phyloP scores from a whole-genome alignment of 2,329 filamentous ascomycete genomes.

The Cryphonectria nitschkei region DNA sequence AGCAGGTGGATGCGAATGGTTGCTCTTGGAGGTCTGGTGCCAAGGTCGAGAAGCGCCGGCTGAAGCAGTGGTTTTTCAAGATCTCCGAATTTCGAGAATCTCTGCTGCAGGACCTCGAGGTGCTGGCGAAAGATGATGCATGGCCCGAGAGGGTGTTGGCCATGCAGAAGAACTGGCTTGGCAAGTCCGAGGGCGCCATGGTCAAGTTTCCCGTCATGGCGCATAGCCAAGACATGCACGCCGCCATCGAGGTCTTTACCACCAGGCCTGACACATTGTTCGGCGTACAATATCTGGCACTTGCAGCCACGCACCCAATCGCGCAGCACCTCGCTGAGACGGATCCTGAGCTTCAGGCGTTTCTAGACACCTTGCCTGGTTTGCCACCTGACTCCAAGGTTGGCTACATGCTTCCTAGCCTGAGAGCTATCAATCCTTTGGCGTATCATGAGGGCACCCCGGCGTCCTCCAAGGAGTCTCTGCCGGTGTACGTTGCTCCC shows the following conservation, averaged over 20 bases:
- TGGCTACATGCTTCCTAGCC: slow-evolving; percentile 68
- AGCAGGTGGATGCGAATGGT: slow-evolving; percentile 87
- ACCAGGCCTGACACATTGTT: slow-evolving; percentile 86
- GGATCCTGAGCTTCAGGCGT: slow-evolving; percentile 66
- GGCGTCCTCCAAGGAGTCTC: slow-evolving; percentile 54
- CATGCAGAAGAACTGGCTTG: slow-evolving; percentile 89
- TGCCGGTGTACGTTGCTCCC: slow-evolving; percentile 81
- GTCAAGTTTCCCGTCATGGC: slow-evolving; percentile 69
- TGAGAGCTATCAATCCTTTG: slow-evolving; percentile 69
- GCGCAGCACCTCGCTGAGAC: slow-evolving; percentile 63
- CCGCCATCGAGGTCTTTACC: slow-evolving; percentile 74
- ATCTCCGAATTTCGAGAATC: slow-evolving; percentile 79
- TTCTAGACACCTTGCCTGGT: slow-evolving; percentile 65
- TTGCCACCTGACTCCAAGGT: slow-evolving; percentile 61
- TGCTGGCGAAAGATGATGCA: slow-evolving; percentile 61
- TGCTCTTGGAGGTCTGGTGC: slow-evolving; percentile 87
- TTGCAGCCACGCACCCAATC: slow-evolving; percentile 74
- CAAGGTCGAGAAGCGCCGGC: slow-evolving; percentile 75
- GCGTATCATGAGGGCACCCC: slow-evolving; percentile 56
- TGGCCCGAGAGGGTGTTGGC: slow-evolving; percentile 85
- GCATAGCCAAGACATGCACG: slow-evolving; percentile 44
- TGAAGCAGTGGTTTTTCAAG: slow-evolving; percentile 89
- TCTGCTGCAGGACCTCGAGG: slow-evolving; percentile 71
- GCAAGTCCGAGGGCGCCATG: slow-evolving; percentile 73
- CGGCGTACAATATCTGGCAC: slow-evolving; percentile 81